Percentiles rank a stretch among this genome's conserved stretches.
These are phyloP conservation scores for Drechslera avenae DNA, from an alignment of 2,329 filamentous ascomycete species.

Conservation along the genomic window DNA sequence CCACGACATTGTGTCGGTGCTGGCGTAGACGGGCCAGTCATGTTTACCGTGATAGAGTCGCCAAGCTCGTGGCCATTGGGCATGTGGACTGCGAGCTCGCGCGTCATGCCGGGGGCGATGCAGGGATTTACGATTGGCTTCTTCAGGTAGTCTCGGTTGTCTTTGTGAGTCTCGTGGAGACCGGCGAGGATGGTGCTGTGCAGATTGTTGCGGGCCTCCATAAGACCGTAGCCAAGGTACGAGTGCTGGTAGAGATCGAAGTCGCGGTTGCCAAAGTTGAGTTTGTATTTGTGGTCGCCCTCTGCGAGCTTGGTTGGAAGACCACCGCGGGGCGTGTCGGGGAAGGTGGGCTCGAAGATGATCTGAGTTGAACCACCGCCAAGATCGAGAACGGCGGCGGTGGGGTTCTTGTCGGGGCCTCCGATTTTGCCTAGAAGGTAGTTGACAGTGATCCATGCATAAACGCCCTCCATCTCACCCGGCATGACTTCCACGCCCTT, in stretches of 20 bases:
- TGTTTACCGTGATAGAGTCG: constrained; percentile 72
- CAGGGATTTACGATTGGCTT: constrained; percentile 81
- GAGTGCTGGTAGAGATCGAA: constrained; percentile 98
- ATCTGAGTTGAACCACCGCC: constrained; percentile 98
- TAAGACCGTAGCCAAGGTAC: constrained; percentile 93
- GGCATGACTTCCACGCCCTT: constrained; percentile 97
- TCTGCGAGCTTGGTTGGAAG: constrained; percentile 84
- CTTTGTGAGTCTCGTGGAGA: constrained; percentile 66
- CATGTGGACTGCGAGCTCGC: constrained; percentile 74
- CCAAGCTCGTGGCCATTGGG: constrained; percentile 69
- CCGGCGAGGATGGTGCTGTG: constrained; percentile 77
- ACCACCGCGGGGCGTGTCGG: constrained; percentile 71
- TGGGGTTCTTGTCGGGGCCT: constrained; percentile 84
- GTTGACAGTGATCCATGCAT: constrained; percentile 99
- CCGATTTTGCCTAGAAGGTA: constrained; percentile 98
- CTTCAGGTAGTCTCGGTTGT: constrained; percentile 67
- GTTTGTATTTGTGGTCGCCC: constrained; percentile 93
- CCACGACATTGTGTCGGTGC: constrained; percentile 86
- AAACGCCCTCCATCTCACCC: constrained; percentile 94
- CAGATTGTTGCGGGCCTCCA: constrained; percentile 88
- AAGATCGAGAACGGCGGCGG: constrained; percentile 93
- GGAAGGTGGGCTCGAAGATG: constrained; percentile 95
- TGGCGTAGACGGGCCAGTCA: constrained; percentile 79
- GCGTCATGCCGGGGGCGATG: constrained; percentile 78
- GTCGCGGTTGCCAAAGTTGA: constrained; percentile 85